phyloP scores from a whole-genome alignment of 2,329 filamentous ascomycete genomes.

The Purpureocillium takamizusanense region DNA sequence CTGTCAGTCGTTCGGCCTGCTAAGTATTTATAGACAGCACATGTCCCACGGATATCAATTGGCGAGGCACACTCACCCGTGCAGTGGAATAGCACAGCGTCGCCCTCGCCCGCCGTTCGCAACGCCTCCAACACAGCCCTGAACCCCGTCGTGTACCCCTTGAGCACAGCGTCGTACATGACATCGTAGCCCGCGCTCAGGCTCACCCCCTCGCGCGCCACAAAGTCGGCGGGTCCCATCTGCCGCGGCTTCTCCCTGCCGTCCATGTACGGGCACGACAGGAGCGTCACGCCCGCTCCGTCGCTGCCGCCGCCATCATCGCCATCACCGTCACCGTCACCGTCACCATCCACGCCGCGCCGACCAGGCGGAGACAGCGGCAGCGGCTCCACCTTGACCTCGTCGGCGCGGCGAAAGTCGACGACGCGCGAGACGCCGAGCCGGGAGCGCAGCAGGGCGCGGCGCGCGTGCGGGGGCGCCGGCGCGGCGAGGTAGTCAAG shows the following conservation, averaged over 20 bases:
- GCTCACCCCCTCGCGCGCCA: background rate
- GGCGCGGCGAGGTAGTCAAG: background rate
- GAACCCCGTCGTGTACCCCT: conserved; percentile 1
- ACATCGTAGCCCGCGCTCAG: background rate
- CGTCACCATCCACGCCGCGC: too few relatives aligned
- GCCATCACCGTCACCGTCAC: background rate
- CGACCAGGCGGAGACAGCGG: too few relatives aligned
- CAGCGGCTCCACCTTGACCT: background rate
- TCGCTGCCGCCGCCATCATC: too few relatives aligned
- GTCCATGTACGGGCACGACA: background rate
- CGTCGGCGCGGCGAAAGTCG: background rate
- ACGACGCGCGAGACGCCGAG: background rate
- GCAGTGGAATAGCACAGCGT: background rate
- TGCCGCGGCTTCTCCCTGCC: background rate
- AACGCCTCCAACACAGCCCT: conserved; percentile 1
- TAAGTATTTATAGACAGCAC: too few relatives aligned
- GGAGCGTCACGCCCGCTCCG: background rate
- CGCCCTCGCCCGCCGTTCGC: background rate
- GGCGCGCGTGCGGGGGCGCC: too few relatives aligned
- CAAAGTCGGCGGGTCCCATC: background rate
- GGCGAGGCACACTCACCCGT: background rate
- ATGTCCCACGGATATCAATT: too few relatives aligned
- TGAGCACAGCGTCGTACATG: conserved; percentile 1
- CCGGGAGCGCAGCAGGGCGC: background rate
- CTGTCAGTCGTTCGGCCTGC: too few relatives aligned